Evolutionary conservation across 345 rosid species (phyloP).

Genomic region (Linum trigynum): DNA sequence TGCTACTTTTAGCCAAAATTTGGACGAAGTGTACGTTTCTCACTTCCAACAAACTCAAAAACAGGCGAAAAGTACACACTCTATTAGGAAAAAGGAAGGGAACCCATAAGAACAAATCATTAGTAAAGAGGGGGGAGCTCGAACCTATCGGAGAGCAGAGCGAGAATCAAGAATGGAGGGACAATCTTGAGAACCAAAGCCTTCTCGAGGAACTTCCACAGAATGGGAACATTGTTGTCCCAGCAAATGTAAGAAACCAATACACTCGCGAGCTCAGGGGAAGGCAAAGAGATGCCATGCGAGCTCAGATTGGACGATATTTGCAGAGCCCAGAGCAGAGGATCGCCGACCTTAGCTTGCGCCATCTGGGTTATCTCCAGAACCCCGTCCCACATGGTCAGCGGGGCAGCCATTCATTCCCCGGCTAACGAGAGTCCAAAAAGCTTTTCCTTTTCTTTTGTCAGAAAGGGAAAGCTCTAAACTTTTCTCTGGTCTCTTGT

Average conservation of each 20-base stretch:
- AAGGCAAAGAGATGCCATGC: background rate
- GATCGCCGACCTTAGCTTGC: background rate
- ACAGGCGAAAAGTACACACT: background rate
- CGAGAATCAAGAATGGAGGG: conserved; percentile 6
- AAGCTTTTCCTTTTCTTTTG: too few relatives aligned
- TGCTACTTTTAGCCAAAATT: background rate
- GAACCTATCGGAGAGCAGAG: conserved; percentile 4
- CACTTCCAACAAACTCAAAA: background rate
- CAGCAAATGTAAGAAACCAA: background rate
- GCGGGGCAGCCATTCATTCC: conserved; percentile 4
- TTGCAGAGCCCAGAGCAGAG: background rate
- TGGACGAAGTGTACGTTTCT: background rate
- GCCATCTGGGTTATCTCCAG: conserved; percentile 1
- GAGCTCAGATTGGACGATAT: background rate
- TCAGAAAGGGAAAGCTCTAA: background rate
- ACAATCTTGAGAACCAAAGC: background rate
- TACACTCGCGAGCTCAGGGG: background rate
- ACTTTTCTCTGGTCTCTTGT: background rate
- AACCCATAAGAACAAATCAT: background rate
- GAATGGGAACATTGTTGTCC: background rate
- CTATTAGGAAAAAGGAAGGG: background rate
- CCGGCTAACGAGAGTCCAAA: background rate
- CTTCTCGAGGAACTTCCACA: conserved; percentile 7
- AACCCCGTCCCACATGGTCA: background rate
- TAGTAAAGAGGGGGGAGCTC: background rate